phyloP scores from a whole-genome alignment of 352 stramenopile species.

The Discostella stelligera region DNA sequence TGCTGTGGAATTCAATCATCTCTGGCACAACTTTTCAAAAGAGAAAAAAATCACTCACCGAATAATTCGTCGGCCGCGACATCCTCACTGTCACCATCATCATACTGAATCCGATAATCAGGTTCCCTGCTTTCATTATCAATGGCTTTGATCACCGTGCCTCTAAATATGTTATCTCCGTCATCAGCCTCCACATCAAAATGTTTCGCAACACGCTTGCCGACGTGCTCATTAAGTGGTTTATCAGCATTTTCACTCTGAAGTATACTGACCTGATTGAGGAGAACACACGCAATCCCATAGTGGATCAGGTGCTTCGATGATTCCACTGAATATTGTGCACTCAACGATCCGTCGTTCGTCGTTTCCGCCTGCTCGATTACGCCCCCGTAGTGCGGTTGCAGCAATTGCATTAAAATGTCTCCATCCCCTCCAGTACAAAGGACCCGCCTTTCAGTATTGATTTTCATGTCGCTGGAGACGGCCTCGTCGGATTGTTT shows the following conservation, averaged over 20 bases:
- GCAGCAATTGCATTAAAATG: conserved; percentile 45
- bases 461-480: conserved; percentile 17
- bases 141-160: conserved; percentile 27
- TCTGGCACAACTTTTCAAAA: neutral
- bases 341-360: conserved; percentile 6
- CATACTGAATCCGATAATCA: conserved; percentile 48
- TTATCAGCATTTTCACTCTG: conserved; percentile 8
- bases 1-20: conserved; percentile 8
- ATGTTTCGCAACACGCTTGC: conserved; percentile 49
- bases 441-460: conserved; percentile 32
- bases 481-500: conserved; percentile 5
- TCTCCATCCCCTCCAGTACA: conserved; percentile 54
- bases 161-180: conserved; percentile 57
- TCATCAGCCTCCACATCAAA: conserved; percentile 48
- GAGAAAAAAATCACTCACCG: conserved; percentile 33
- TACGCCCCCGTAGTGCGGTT: conserved; percentile 36
- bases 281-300: conserved; percentile 41
- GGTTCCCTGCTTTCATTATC: conserved; percentile 14
- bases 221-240: conserved; percentile 19
- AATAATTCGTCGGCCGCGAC: conserved; percentile 22
- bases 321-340: conserved; percentile 32
- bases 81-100: conserved; percentile 55
- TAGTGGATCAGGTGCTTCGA: conserved; percentile 59
- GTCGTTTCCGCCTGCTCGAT: conserved; percentile 30
- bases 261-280: conserved; percentile 12